Base-by-base conservation (phyloP, 805 yeast genomes). In the Wickerhamomyces queroliae region DNA sequence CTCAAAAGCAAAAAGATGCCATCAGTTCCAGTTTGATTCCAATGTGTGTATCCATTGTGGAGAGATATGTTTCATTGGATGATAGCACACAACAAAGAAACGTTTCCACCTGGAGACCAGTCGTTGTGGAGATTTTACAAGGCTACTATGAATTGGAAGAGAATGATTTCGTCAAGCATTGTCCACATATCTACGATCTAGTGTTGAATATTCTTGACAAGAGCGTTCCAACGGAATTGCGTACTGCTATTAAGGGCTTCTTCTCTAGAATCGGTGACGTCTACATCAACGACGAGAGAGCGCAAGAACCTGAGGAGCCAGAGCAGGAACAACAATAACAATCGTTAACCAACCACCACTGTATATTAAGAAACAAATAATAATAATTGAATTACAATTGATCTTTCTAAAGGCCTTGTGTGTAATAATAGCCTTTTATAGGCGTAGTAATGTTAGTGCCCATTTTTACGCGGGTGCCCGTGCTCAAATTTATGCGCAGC, bases 81-180 rank as follows among this genome's bases (percentile, higher is more conserved):
- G 95, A 84, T 46, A 67, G 66, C 38, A 62, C 77, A 6, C 91
- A 85, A 59, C 88, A 82, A 52, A 76, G 95, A 53, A 86, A 86
- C 58, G 78, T 91, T 33, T 70, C 76, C 15, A 81, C 95, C 4
- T 83, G 97, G 95, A 73, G 84, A 52, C 97, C 98, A 0, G 97
- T 93, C 16, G 88, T 91, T 29, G 83, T 86, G 25, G 95, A 85
- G 57, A 83, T 93, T 19, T 66, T 83, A 46, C 89, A 84, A 57
- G 96, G 95, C 3, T 83, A 81, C 53, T 76, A 78, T 35, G 85
- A 80, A 53, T 72, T 93, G 48, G 85, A 83, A 50, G 85, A 80
- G 37, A 75, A 65, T 1, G 95, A 88, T 58, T 88, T 87, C 58
- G 57, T 58, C 26, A 59, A 59, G 38, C 69, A 76, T 52, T 72